These are phyloP conservation scores for Pyrrhoderma noxium DNA, from an alignment of 1,284 basidiomycete species.

Conservation along the genomic window DNA sequence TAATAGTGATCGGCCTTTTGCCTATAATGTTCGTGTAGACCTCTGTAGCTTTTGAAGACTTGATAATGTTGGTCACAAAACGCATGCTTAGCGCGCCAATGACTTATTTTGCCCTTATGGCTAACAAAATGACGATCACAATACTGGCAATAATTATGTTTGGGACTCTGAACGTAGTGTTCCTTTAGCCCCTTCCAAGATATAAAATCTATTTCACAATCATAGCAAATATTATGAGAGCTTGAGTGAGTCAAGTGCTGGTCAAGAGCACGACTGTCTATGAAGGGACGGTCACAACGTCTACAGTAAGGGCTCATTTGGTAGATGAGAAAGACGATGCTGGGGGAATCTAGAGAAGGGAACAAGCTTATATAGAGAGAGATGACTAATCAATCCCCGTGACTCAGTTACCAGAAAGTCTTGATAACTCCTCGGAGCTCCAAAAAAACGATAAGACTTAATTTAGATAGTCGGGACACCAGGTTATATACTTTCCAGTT, in stretches of 20 bases:
- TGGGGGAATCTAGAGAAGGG: too few species aligned
- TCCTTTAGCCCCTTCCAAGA: neutral
- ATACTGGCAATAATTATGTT: slow-evolving; percentile 1
- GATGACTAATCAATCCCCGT: too few species aligned
- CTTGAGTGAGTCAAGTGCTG: slow-evolving; percentile 13
- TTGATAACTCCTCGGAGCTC: too few species aligned
- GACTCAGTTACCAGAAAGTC: too few species aligned
- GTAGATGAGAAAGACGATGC: too few species aligned
- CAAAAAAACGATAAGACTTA: too few species aligned
- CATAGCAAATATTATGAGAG: slow-evolving; percentile 7
- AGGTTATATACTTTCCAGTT: too few species aligned
- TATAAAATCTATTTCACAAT: slow-evolving; percentile 1
- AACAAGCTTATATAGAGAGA: too few species aligned
- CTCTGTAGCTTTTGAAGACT: neutral
- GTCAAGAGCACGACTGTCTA: neutral
- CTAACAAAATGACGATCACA: slow-evolving; percentile 4
- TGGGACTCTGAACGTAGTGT: slow-evolving; percentile 1
- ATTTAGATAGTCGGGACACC: too few species aligned
- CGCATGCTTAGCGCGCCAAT: neutral
- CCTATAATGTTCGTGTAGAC: slow-evolving; percentile 16
- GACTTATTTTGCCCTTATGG: neutral
- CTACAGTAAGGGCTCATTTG: neutral
- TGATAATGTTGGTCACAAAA: neutral
- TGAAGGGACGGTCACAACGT: slow-evolving; percentile 1
- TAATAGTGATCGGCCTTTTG: slow-evolving; percentile 18